Conservation (phyloP, 306 rosid genomes). For the Vachellia pachyceras region DNA sequence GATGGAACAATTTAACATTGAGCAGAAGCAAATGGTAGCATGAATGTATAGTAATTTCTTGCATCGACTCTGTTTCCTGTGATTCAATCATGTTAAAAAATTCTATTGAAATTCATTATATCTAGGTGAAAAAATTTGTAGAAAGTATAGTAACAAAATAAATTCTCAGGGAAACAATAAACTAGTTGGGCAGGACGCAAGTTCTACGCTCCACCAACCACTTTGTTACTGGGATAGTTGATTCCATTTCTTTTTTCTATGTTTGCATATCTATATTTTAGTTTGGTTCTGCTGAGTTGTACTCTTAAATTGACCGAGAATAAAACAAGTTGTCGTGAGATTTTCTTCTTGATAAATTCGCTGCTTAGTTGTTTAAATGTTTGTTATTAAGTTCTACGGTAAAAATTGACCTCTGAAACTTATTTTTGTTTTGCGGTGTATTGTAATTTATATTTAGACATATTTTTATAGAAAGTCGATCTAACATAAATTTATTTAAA, state of each 20-base stretch:
- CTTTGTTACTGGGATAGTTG: constrained; percentile 33
- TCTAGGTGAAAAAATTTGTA: constrained; percentile 42
- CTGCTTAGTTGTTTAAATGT: too few species aligned
- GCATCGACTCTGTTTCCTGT: constrained; percentile 26
- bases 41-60: constrained; percentile 34
- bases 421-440: too few species aligned
- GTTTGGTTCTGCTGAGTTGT: constrained; percentile 34
- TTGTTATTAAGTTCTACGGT: too few species aligned
- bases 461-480: too few species aligned
- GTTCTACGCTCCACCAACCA: constrained; percentile 43
- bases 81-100: constrained; percentile 39
- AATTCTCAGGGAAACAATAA: constrained; percentile 13
- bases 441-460: too few species aligned
- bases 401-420: too few species aligned
- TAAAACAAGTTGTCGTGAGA: constrained; percentile 5
- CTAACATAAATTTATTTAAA: too few species aligned
- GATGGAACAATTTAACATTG: constrained; percentile 72
- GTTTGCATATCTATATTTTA: constrained; percentile 24
- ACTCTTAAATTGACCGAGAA: constrained; percentile 13
- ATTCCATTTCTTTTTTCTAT: constrained; percentile 17
- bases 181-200: constrained; percentile 50
- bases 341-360: neutral
- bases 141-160: constrained; percentile 21
- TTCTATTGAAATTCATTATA: constrained; percentile 50
- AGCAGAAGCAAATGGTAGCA: constrained; percentile 76